Evolutionary conservation across 352 stramenopile species (phyloP).

Genomic region (Phytophthora idaei): DNA sequence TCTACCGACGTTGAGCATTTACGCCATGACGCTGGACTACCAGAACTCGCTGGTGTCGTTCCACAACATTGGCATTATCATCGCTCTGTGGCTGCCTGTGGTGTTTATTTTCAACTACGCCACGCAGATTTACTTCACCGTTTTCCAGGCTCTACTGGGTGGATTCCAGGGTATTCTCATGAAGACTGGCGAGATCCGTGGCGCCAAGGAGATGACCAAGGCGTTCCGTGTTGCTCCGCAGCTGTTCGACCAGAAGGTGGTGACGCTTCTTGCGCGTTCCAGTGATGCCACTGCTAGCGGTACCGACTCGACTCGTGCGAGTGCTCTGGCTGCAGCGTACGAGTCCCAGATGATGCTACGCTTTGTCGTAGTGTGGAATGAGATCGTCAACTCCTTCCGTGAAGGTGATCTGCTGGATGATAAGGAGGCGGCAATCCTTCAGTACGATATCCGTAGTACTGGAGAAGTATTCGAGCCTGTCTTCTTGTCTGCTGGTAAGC

Average conservation of each 20-base stretch:
- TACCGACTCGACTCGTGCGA: constrained; percentile 51
- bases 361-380: constrained; percentile 85
- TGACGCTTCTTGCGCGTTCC: constrained; percentile 62
- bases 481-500: constrained; percentile 84
- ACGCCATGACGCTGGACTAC: constrained; percentile 73
- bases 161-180: constrained; percentile 72
- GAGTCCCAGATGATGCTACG: constrained; percentile 85
- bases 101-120: constrained; percentile 84
- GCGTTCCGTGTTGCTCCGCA: constrained; percentile 75
- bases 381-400: constrained; percentile 84
- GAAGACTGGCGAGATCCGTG: constrained; percentile 78
- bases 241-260: constrained; percentile 82
- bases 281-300: constrained; percentile 56
- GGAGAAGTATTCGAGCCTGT: constrained; percentile 88
- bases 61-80: constrained; percentile 74
- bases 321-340: constrained; percentile 57
- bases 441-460: constrained; percentile 87
- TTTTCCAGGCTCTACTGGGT: constrained; percentile 71
- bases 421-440: constrained; percentile 78
- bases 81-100: constrained; percentile 69
- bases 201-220: constrained; percentile 76
- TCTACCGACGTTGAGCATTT: constrained; percentile 72
- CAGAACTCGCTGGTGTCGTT: constrained; percentile 73
- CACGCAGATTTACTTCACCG: constrained; percentile 83
- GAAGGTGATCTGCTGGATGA: constrained; percentile 77